phyloP scores from a whole-genome alignment of 306 rosid species.

The Erythrophleum fordii region DNA sequence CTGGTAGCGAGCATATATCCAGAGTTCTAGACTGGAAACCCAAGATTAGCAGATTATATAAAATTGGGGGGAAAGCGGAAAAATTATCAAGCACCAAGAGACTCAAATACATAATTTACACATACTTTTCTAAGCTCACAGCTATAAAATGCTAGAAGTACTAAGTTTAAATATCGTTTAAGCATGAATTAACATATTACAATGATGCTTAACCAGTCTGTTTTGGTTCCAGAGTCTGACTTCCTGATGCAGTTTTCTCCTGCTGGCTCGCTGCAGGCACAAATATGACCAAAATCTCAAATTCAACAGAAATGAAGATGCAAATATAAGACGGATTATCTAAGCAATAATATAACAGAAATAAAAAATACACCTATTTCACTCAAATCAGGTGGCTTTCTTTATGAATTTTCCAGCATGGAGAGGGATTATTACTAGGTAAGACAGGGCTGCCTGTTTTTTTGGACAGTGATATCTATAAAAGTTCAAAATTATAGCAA shows the following conservation, averaged over 20 bases:
- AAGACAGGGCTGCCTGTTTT: conserved; percentile 21
- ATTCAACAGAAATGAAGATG: conserved; percentile 27
- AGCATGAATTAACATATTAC: conserved; percentile 51
- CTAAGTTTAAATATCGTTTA: conserved; percentile 23
- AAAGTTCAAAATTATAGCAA: conserved; percentile 19
- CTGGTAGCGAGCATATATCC: not conserved
- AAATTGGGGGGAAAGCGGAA: not conserved
- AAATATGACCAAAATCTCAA: conserved; percentile 23
- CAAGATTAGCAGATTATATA: not conserved
- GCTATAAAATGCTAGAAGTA: conserved; percentile 11
- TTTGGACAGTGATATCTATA: conserved; percentile 9
- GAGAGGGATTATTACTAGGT: not conserved
- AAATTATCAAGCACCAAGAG: not conserved
- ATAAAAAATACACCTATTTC: not conserved
- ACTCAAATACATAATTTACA: not conserved
- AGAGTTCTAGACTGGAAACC: not conserved
- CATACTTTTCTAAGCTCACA: conserved; percentile 1
- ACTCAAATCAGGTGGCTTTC: not conserved
- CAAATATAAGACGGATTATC: conserved; percentile 21
- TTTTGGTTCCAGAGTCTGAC: conserved; percentile 57
- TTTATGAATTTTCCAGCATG: not conserved
- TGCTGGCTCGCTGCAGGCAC: conserved; percentile 74
- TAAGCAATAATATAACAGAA: conserved; percentile 19
- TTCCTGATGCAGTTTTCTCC: conserved; percentile 81
- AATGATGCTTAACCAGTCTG: conserved; percentile 94